These are phyloP conservation scores for Theobroma cacao DNA, from an alignment of 345 rosid species.

Conservation along the genomic window DNA sequence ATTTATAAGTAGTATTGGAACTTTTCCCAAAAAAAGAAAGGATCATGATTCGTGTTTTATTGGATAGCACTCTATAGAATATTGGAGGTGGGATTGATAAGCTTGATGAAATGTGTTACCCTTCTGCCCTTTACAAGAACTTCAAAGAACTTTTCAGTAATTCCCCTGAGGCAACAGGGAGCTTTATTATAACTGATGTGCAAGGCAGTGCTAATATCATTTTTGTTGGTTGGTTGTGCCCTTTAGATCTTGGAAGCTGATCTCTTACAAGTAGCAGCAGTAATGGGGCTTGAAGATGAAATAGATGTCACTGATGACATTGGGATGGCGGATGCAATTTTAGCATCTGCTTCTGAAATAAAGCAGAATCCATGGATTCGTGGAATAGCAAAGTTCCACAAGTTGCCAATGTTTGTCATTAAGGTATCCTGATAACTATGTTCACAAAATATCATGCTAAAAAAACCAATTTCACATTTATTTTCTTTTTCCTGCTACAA, in stretches of 20 bases:
- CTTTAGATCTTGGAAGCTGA: slow-evolving; percentile 77
- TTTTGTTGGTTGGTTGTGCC: slow-evolving; percentile 19
- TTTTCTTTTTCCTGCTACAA: background rate
- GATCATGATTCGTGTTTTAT: background rate
- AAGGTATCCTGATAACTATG: slow-evolving; percentile 42
- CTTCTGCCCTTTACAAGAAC: background rate
- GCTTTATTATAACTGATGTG: background rate
- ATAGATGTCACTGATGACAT: slow-evolving; percentile 79
- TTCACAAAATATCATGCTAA: background rate
- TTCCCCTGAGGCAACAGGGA: background rate
- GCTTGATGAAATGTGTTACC: background rate
- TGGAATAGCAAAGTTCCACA: slow-evolving; percentile 78
- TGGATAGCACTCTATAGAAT: background rate
- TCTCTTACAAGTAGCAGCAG: slow-evolving; percentile 80
- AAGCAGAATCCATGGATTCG: slow-evolving; percentile 84
- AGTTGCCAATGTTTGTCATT: slow-evolving; percentile 71
- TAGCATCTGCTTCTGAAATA: slow-evolving; percentile 72
- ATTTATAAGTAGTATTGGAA: background rate
- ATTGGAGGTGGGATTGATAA: background rate
- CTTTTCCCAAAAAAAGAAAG: background rate
- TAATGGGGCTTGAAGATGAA: slow-evolving; percentile 81
- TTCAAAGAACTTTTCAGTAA: background rate
- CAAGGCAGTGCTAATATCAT: background rate
- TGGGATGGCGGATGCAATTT: slow-evolving; percentile 80
- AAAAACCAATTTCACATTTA: background rate